Base-by-base conservation (phyloP, 2,329 filamentous ascomycete genomes). In the Epichloe elymi region DNA sequence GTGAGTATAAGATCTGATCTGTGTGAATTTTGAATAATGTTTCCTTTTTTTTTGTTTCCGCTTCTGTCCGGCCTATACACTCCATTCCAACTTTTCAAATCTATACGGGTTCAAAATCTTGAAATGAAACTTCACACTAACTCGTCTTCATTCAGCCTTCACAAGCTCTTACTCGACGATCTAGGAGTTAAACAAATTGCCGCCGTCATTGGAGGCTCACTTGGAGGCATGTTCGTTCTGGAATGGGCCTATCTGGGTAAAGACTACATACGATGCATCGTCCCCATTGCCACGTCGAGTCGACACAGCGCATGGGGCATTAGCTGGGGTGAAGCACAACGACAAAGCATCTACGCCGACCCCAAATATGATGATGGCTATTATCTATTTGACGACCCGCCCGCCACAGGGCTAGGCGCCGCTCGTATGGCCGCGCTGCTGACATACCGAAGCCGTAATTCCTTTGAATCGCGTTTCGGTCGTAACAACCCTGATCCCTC, bases 311-410 rank as follows among this genome's bases (percentile, higher is more conserved):
- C 88, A 5, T 94, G 88, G 88, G 85, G 88, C 23, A 94, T 93
- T 61, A 90, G 85, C 67, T 94, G 88, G 88, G 87, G 86, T 41
- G 88, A 93, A 65, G 87, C 87, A 3, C 88, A 94, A 66, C 77
- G 88, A 48, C 87, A 93, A 69, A 90, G 86, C 75, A 97, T 98
- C 65, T 98, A 97, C 70, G 90, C 88, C 39, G 93, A 98, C 65
- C 93, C 93, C 35, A 97, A 96, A 71, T 98, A 98, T 67, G 89
- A 96, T 55, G 90, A 97, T 62, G 93, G 93, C 43, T 97, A 96
- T 70, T 98, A 97, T 65, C 62, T 81, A 1, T 94, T 93, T 60
- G 78, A 86, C 35, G 88, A 97, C 59, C 90, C 90, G 36, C 93
- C 93, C 0, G 74, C 82, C 0, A 85, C 89, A 1, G 93, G 93